A percentile compares a stretch with the other conserved stretches of the same genome.
Conservation (phyloP, 1,284 basidiomycete genomes). For the Cryptococcus jaspeensis region DNA sequence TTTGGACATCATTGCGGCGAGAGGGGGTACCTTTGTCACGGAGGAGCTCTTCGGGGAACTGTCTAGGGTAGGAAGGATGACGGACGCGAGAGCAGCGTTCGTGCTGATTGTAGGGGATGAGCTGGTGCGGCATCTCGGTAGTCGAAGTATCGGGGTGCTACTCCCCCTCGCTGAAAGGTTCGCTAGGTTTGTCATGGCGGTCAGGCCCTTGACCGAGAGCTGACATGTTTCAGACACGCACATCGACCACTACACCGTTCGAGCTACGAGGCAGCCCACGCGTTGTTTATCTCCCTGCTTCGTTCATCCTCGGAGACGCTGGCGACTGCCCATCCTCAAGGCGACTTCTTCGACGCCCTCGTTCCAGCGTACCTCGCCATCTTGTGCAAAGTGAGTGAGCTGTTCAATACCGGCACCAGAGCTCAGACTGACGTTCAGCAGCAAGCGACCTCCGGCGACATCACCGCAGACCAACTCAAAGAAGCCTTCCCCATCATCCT, state of each 20-base stretch:
- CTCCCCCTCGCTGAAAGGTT: slow-evolving; percentile 29
- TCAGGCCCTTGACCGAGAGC: neutral
- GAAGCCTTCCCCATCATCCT: slow-evolving; percentile 28
- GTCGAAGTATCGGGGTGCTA: slow-evolving; percentile 15
- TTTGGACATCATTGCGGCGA: slow-evolving; percentile 30
- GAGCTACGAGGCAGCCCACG: slow-evolving; percentile 40
- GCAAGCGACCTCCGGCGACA: slow-evolving; percentile 20
- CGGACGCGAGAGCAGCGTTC: slow-evolving; percentile 21
- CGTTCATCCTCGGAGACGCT: slow-evolving; percentile 16
- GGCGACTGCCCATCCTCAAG: slow-evolving; percentile 11
- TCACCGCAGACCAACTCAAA: slow-evolving; percentile 32
- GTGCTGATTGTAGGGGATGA: slow-evolving; percentile 31
- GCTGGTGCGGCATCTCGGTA: slow-evolving; percentile 27
- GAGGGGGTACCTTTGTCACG: slow-evolving; percentile 7
- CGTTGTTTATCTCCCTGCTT: slow-evolving; percentile 29
- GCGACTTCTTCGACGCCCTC: slow-evolving; percentile 27
- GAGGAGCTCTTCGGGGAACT: slow-evolving; percentile 4
- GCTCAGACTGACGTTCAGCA: slow-evolving; percentile 4
- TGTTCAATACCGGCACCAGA: too few relatives aligned
- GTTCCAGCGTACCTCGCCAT: slow-evolving; percentile 23
- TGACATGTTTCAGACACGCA: slow-evolving; percentile 23
- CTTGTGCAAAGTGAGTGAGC: slow-evolving; percentile 24
- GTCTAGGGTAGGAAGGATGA: neutral
- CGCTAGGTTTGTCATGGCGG: slow-evolving; percentile 2
- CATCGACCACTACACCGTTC: slow-evolving; percentile 18